Evolutionary conservation across 78 protist genomes (phyloP).

Genomic region (Dictyostelium brefeldianum): DNA sequence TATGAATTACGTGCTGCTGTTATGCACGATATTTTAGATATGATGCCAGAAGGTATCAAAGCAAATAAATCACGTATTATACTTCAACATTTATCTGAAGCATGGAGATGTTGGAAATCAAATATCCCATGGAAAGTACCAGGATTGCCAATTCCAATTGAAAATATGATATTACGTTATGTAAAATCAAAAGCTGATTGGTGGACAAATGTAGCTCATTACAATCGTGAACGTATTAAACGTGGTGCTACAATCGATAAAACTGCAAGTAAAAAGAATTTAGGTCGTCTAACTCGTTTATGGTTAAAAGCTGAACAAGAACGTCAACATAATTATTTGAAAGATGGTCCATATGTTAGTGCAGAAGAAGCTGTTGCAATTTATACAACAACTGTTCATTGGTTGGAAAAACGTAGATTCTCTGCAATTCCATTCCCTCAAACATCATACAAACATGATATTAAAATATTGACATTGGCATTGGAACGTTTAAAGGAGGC

Average conservation of each 20-base stretch:
- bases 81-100: constrained; percentile 98
- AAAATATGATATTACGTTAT: constrained; percentile 98
- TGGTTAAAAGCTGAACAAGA: constrained; percentile 99
- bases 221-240: constrained; percentile 98
- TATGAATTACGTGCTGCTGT: constrained; percentile 99
- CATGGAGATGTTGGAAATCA: constrained; percentile 99
- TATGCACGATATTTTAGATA: constrained; percentile 99
- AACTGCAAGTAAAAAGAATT: constrained; percentile 98
- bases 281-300: constrained; percentile 99
- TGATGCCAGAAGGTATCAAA: constrained; percentile 99
- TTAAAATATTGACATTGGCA: constrained; percentile 98
- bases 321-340: constrained; percentile 99
- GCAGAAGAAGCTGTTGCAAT: constrained; percentile 99
- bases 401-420: constrained; percentile 98
- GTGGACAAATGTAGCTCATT: constrained; percentile 99
- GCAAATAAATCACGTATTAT: constrained; percentile 96
- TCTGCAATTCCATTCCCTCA: constrained; percentile 99
- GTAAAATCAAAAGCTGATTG: constrained; percentile 99
- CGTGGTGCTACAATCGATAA: constrained; percentile 99
- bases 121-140: constrained; percentile 99
- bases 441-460: constrained; percentile 99
- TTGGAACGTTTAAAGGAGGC: constrained; percentile 98
- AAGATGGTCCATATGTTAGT: constrained; percentile 99
- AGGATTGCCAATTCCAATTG: constrained; percentile 98
- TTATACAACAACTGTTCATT: constrained; percentile 98